phyloP scores from a whole-genome alignment of 192 early-diverging fungal genomes.

The Phlyctochytrium arcticum region DNA sequence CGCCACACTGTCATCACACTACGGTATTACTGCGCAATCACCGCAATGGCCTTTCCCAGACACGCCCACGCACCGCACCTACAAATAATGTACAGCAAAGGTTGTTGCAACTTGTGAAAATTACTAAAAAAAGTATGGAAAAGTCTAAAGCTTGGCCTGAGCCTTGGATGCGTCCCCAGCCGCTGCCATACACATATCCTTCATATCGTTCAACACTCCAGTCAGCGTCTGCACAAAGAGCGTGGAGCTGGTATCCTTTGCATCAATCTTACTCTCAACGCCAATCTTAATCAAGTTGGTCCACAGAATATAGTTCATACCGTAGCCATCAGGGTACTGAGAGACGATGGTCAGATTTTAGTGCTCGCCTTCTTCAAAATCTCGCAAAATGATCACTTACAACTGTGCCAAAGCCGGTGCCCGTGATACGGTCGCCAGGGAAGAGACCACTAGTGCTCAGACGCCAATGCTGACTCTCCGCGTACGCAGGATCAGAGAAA shows the following conservation, averaged over 20 bases:
- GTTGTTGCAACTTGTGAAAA: too few species aligned
- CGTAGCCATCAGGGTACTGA: constrained; percentile 68
- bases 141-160: too few species aligned
- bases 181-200: constrained; percentile 2
- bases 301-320: constrained; percentile 81
- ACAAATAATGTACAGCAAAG: too few species aligned
- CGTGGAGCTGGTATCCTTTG: constrained; percentile 17
- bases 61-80: too few species aligned
- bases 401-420: constrained; percentile 85
- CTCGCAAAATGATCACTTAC: constrained; percentile 14
- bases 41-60: too few species aligned
- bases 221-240: constrained; percentile 30
- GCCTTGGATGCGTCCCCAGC: too few species aligned
- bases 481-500: constrained; percentile 65
- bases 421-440: constrained; percentile 61
- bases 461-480: constrained; percentile 62
- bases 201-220: constrained; percentile 30
- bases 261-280: constrained; percentile 64
- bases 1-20: too few species aligned
- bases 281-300: constrained; percentile 68
- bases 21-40: too few species aligned
- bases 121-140: too few species aligned
- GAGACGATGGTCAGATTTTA: neutral
- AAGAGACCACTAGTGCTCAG: constrained; percentile 74
- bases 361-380: neutral